Conservation (phyloP, 768 basidiomycete species). For the Candolleomyces eurysporus region DNA sequence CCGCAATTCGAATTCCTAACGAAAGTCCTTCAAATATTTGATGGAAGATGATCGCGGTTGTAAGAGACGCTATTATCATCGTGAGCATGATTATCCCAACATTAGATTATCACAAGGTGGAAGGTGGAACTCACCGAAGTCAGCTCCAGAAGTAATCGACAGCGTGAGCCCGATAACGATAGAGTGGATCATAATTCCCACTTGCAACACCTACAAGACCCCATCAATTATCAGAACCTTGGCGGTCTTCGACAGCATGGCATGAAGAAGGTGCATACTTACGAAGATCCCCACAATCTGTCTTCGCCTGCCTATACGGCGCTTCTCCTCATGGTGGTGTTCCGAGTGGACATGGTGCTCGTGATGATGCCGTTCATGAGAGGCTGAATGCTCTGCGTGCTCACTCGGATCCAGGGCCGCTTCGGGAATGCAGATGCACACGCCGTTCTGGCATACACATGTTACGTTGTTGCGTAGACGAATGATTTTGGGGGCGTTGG, state of each 20-base stretch:
- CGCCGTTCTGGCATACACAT: background rate
- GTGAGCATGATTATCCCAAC: background rate
- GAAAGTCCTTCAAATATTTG: constrained; percentile 85
- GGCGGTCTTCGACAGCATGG: background rate
- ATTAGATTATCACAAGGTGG: background rate
- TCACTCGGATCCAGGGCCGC: background rate
- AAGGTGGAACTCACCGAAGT: constrained; percentile 56
- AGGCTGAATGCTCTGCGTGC: background rate
- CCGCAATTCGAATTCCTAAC: constrained; percentile 76
- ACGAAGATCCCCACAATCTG: constrained; percentile 78
- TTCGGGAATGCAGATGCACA: constrained; percentile 6
- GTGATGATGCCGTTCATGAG: constrained; percentile 1
- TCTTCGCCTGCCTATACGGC: constrained; percentile 48
- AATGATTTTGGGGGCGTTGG: constrained; percentile 10
- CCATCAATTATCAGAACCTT: background rate
- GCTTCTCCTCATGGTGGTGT: constrained; percentile 19
- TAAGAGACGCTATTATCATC: constrained; percentile 53
- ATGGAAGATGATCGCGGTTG: constrained; percentile 76
- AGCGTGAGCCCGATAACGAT: constrained; percentile 79
- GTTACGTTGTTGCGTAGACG: constrained; percentile 6
- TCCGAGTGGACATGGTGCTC: constrained; percentile 6
- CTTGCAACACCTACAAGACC: constrained; percentile 62
- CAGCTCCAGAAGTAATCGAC: constrained; percentile 62
- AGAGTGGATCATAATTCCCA: constrained; percentile 85
- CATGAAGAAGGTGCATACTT: constrained; percentile 18